Conservation (phyloP, 164 flowering plant species). For the Tetracentron sinense region DNA sequence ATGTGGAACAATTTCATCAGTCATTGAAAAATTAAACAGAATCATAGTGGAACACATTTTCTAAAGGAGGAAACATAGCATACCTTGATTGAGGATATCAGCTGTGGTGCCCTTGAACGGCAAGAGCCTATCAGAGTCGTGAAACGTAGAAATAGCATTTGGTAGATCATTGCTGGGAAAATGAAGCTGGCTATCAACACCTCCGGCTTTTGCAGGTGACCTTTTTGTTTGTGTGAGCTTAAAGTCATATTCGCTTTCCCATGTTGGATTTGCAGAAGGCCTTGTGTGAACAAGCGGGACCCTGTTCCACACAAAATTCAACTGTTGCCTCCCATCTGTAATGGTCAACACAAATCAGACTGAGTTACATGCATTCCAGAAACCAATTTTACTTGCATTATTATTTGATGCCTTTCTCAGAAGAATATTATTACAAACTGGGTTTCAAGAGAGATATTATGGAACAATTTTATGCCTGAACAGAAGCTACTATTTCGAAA, state of each 20-base stretch:
- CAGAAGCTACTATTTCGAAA: no score
- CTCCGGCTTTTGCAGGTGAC: conserved; percentile 33
- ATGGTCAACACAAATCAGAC: conserved; percentile 4
- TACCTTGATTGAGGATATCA: conserved; percentile 59
- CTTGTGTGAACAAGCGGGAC: conserved; percentile 37
- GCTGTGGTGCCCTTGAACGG: conserved; percentile 32
- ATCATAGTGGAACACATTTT: background rate
- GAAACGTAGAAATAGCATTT: conserved; percentile 19
- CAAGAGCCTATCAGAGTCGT: conserved; percentile 30
- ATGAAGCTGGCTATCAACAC: conserved; percentile 29
- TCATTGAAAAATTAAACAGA: no score
- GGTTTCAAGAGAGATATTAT: no score
- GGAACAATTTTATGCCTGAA: no score
- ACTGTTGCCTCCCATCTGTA: conserved; percentile 56
- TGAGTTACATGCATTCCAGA: background rate
- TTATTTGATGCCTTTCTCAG: no score
- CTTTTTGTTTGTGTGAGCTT: conserved; percentile 38
- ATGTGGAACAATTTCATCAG: no score
- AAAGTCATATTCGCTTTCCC: conserved; percentile 34
- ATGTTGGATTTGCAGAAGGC: conserved; percentile 26
- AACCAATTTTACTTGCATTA: no score
- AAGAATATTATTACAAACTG: no score
- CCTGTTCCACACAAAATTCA: conserved; percentile 36
- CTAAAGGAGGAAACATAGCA: conserved; percentile 3
- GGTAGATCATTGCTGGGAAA: conserved; percentile 24